Evolutionary conservation across 768 basidiomycete genomes (phyloP), one percentile per base, ranked within the genome.

Genomic region (Hypholoma sublateritium): DNA sequence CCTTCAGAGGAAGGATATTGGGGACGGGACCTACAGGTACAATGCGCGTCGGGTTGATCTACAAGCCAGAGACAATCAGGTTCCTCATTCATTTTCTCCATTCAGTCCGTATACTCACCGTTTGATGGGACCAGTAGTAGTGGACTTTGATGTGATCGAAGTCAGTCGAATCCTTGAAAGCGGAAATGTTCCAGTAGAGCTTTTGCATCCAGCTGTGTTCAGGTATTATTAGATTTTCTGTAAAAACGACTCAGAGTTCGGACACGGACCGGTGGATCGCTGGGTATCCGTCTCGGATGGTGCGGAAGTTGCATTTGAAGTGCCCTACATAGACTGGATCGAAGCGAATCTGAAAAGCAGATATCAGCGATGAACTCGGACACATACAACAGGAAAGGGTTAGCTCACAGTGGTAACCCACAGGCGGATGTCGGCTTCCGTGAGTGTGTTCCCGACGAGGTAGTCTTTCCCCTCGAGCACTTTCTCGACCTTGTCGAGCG

Each of bases 301-400:
- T 86, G 28, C 88, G 85, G 61, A 93, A 69, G 77, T 96, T 95
- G 75, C 93, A 95, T 65, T 98, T 98, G 82, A 98, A 98, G 69
- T 94, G 92, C 0, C 88, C 85, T 46, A 89, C 81, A 71, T 98
- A 98, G 14, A 89, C 95, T 1, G 88, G 86, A 64, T 96, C 94
- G 72, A 95, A 95, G 35, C 93, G 91, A 59, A 93, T 75, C 89
- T 92, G 56, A 12, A 48, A 7, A 50, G 35, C 2, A 28, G 28
- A 25, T 44, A 19, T n/a, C n/a, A 53, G 19, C 52, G 28, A 16
- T 12, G 7, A 45, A n/a, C 47, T 16, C n/a, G 7, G 14, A 37
- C 37, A 32, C 46, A 34, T 44, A 22, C 16, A 17, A 5, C 21
- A 49, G 36, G 32, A 19, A 21, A 47, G n/a, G 56, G 28, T 49